phyloP scores from a whole-genome alignment of 495 filamentous ascomycete species.

The Extremus antarcticus region DNA sequence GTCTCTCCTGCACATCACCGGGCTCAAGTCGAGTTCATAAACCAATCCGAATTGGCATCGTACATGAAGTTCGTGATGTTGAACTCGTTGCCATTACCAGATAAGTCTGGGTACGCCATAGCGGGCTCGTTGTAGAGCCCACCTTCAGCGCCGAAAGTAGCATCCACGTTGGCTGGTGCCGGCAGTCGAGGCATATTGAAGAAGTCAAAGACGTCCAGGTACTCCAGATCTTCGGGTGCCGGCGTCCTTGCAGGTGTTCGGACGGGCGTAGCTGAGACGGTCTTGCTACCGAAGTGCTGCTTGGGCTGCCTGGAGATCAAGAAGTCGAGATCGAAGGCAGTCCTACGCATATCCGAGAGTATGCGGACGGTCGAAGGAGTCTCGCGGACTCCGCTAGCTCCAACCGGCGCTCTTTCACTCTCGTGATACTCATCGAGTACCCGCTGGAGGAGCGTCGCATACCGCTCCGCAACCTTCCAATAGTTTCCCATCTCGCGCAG shows the following conservation, averaged over 20 bases:
- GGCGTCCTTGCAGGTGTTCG: slow-evolving; percentile 42
- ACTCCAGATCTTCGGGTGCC: slow-evolving; percentile 73
- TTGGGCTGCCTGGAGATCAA: slow-evolving; percentile 73
- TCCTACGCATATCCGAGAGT: slow-evolving; percentile 76
- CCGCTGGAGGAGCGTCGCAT: slow-evolving; percentile 65
- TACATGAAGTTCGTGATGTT: slow-evolving; percentile 59
- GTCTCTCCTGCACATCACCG: background rate
- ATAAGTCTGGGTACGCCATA: slow-evolving; percentile 9
- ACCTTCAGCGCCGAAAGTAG: background rate
- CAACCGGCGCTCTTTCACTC: slow-evolving; percentile 50
- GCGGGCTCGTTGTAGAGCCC: slow-evolving; percentile 15
- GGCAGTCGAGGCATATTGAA: slow-evolving; percentile 79
- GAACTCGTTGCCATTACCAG: slow-evolving; percentile 36
- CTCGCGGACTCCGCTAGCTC: slow-evolving; percentile 49
- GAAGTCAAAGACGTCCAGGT: slow-evolving; percentile 87
- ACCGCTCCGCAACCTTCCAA: slow-evolving; percentile 76
- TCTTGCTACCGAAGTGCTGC: slow-evolving; percentile 35
- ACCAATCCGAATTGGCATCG: slow-evolving; percentile 53
- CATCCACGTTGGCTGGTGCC: slow-evolving; percentile 23
- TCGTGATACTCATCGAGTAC: slow-evolving; percentile 77
- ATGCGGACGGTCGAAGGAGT: slow-evolving; percentile 76
- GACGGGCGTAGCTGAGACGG: slow-evolving; percentile 26
- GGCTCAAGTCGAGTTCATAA: slow-evolving; percentile 25
- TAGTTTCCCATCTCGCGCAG: slow-evolving; percentile 66
- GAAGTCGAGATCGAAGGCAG: slow-evolving; percentile 77